phyloP scores from a whole-genome alignment of 2,329 filamentous ascomycete species.

The Fusarium hainanense region DNA sequence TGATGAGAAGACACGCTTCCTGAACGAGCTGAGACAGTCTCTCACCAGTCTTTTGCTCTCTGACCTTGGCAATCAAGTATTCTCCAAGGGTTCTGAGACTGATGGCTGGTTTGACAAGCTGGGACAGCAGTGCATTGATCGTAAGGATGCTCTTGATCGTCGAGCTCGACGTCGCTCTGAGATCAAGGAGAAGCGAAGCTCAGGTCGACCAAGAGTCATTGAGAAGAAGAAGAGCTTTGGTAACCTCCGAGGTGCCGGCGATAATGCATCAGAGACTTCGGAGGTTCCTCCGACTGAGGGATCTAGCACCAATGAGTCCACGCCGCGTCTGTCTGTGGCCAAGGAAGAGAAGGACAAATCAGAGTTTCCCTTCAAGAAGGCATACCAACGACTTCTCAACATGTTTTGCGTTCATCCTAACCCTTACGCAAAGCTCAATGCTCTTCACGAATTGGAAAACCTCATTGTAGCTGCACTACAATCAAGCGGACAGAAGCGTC shows the following conservation, averaged over 20 bases:
- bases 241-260: constrained; percentile 67
- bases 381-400: constrained; percentile 81
- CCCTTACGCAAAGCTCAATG: constrained; percentile 85
- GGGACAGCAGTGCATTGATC: constrained; percentile 72
- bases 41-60: constrained; percentile 88
- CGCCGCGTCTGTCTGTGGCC: constrained; percentile 33
- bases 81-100: constrained; percentile 90
- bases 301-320: constrained; percentile 46
- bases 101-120: constrained; percentile 85
- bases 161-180: constrained; percentile 55
- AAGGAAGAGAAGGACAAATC: constrained; percentile 46
- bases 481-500: constrained; percentile 50
- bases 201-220: constrained; percentile 62
- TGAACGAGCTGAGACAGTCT: constrained; percentile 80
- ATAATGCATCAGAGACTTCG: constrained; percentile 53
- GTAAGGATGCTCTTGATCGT: constrained; percentile 66
- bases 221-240: constrained; percentile 77
- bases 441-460: constrained; percentile 83
- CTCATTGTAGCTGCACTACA: constrained; percentile 80
- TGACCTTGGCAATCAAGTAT: constrained; percentile 87
- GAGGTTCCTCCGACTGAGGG: constrained; percentile 56
- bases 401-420: constrained; percentile 92
- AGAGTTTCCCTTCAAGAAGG: constrained; percentile 83
- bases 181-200: constrained; percentile 58
- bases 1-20: constrained; percentile 80